Conservation (phyloP, 192 early-diverging fungal genomes). For the Helicostylum pulchrum region DNA sequence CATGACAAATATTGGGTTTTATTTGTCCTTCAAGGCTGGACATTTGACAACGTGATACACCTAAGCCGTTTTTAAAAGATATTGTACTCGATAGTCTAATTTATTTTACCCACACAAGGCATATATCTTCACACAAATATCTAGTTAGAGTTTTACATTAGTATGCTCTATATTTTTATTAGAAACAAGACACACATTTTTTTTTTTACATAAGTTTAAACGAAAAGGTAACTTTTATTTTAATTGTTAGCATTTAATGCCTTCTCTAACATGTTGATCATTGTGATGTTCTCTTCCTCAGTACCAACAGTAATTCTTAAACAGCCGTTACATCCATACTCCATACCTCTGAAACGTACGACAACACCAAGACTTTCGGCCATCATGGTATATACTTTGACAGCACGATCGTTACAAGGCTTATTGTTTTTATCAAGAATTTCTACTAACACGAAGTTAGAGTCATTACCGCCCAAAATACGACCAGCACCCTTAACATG, state of each 20-base stretch:
- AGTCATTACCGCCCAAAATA: conserved; percentile 85
- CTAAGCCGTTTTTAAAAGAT: no score
- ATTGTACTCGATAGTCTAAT: no score
- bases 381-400: conserved; percentile 74
- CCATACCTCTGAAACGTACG: conserved; percentile 90
- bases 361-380: conserved; percentile 86
- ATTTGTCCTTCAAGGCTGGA: no score
- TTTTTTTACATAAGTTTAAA: no score
- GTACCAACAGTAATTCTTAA: conserved; percentile 94
- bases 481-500: conserved; percentile 61
- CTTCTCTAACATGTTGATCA: conserved; percentile 55
- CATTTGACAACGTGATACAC: no score
- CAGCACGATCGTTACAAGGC: conserved; percentile 70
- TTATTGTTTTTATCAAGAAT: conserved; percentile 63
- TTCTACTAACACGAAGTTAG: conserved; percentile 93
- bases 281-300: conserved; percentile 68
- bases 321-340: conserved; percentile 91
- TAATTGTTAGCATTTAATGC: conserved; percentile 23
- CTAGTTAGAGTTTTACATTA: no score
- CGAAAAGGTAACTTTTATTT: no score
- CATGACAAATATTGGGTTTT: no score
- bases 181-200: no score
- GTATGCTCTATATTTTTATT: no score
- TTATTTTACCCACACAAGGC: no score
- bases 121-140: no score